phyloP scores from a whole-genome alignment of 352 stramenopile genomes.

The Pythium plurisporium region DNA sequence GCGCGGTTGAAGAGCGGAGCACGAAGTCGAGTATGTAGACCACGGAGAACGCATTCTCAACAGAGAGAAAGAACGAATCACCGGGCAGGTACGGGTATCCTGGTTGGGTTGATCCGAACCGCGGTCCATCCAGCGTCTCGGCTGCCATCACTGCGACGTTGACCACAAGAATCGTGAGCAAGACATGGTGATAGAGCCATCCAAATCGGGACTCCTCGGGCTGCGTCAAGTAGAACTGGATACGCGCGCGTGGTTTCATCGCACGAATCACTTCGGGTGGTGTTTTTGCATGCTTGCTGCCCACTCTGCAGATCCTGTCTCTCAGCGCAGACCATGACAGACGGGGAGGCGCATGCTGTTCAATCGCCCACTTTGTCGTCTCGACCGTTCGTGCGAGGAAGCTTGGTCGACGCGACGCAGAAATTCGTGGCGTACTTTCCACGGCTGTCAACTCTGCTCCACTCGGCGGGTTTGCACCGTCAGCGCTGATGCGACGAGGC shows the following conservation, averaged over 20 bases:
- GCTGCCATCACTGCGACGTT: slow-evolving; percentile 37
- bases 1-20: slow-evolving; percentile 22
- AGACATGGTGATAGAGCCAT: slow-evolving; percentile 32
- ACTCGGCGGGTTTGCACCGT: neutral
- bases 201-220: slow-evolving; percentile 38
- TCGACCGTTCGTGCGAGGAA: neutral
- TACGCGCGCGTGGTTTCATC: slow-evolving; percentile 27
- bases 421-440: neutral
- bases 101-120: slow-evolving; percentile 35
- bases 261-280: slow-evolving; percentile 22
- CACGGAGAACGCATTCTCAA: slow-evolving; percentile 32
- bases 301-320: neutral
- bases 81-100: slow-evolving; percentile 39
- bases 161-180: slow-evolving; percentile 33
- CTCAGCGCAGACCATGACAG: slow-evolving; percentile 1
- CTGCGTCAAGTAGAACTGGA: slow-evolving; percentile 37
- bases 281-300: slow-evolving; percentile 5
- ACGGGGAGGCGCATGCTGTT: neutral
- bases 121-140: slow-evolving; percentile 51
- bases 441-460: neutral
- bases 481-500: neutral
- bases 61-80: slow-evolving; percentile 20
- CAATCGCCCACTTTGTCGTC: neutral
- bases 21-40: slow-evolving; percentile 48
- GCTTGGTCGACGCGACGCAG: neutral